Evolutionary conservation across 768 basidiomycete species (phyloP).

Genomic region (Coprinopsis sp.): DNA sequence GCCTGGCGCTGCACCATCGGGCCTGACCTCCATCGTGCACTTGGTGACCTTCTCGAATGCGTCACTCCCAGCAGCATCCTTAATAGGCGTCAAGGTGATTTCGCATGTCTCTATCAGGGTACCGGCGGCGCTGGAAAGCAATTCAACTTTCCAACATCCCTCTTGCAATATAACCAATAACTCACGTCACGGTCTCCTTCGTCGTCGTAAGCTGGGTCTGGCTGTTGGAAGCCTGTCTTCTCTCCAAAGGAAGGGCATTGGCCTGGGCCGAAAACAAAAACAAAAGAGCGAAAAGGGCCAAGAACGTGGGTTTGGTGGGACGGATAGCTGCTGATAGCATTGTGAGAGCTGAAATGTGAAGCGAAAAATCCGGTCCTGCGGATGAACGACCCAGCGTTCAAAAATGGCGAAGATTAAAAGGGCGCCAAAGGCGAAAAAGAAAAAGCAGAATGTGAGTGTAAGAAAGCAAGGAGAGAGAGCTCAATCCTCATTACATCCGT

Average conservation of each 20-base stretch:
- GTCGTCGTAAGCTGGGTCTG: conserved; percentile 39
- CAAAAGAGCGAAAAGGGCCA: conserved; percentile 37
- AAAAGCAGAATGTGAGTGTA: conserved; percentile 16
- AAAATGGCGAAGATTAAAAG: conserved; percentile 37
- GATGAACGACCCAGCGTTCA: conserved; percentile 14
- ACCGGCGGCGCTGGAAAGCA: conserved; percentile 41
- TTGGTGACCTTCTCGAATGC: conserved; percentile 48
- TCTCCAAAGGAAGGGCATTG: conserved; percentile 33
- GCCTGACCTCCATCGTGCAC: conserved; percentile 40
- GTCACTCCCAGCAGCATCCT: conserved; percentile 42
- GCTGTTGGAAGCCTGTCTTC: conserved; percentile 26
- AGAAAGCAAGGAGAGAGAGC: conserved; percentile 7
- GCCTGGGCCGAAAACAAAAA: conserved; percentile 28
- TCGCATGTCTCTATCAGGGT: conserved; percentile 54
- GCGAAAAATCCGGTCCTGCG: conserved; percentile 18
- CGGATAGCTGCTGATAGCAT: conserved; percentile 33
- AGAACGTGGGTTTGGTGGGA: conserved; percentile 26
- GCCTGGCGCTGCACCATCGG: conserved; percentile 9
- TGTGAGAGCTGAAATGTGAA: conserved; percentile 26
- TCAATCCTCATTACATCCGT: not conserved
- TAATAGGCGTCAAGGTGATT: conserved; percentile 51
- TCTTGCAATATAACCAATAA: conserved; percentile 5
- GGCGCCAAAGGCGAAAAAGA: conserved; percentile 38
- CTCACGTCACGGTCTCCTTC: conserved; percentile 45
- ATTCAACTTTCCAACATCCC: conserved; percentile 9